Evolutionary conservation across 2,329 filamentous ascomycete genomes (phyloP), one percentile per base, ranked within the genome.

Genomic region (Mariannaea elegans): DNA sequence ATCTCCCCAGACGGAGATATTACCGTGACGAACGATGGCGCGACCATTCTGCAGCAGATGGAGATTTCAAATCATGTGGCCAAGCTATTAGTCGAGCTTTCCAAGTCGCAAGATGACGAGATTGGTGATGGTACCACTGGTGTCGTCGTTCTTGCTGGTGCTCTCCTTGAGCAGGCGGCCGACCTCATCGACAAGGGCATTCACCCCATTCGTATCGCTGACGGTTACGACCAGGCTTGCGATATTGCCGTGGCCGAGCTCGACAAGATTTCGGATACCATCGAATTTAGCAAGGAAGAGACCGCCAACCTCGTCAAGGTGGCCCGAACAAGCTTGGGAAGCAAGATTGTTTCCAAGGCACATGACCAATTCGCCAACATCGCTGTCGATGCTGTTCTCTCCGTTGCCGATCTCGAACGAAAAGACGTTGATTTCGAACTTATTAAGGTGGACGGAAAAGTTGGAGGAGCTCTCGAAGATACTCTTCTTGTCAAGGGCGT

Each of bases 131-230:
- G 95, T 66, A 99, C 95, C 64, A 99, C 95, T 1, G 95, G 95
- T 77, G 95, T 99, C 13, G 95, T 99, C 50, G 96, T 99, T 47
- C 82, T 99, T 68, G 95, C 95, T 13, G 95, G 94, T 65, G 94
- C 95, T 63, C 87, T 99, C 65, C 84, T 99, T 62, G 96, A 99
- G 80, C 94, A 98, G 81, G 95, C 95, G 16, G 93, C 94, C 64
- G 95, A 97, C 76, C 87, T 99, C 70, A 98, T 99, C 77, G 96
- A 99, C 85, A 99, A 99, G 87, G 96, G 95, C 75, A 99, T 99
- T 72, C 95, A 99, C 81, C 95, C 95, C 63, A 99, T 99, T 77
- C 87, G 96, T 71, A 98, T 99, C 80, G 96, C 96, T 66, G 95
- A 99, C 78, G 95, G 95, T 52, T 99, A 97, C 80, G 95, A 99